These are phyloP conservation scores for Sclerotinia nivalis DNA, from an alignment of 2,329 filamentous ascomycete genomes.

Conservation along the genomic window DNA sequence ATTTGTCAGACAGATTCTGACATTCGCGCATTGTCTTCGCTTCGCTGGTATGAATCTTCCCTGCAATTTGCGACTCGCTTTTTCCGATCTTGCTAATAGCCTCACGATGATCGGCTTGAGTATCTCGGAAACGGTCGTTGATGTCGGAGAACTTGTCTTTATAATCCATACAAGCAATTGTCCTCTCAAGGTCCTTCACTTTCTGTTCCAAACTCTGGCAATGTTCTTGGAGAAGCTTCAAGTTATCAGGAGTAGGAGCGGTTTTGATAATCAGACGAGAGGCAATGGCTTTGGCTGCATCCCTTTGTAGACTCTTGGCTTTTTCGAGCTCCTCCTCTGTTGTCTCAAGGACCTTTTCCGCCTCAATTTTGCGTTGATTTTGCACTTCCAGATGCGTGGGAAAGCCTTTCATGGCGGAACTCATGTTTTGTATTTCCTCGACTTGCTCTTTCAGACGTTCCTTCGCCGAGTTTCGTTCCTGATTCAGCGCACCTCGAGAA, in stretches of 20 bases:
- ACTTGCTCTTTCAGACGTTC: not conserved
- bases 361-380: not conserved
- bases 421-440: not conserved
- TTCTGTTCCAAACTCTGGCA: not conserved
- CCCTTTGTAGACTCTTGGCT: not conserved
- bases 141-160: not conserved
- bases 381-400: not conserved
- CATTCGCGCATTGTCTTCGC: not conserved
- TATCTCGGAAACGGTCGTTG: not conserved
- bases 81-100: not conserved
- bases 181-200: not conserved
- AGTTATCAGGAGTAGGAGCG: not conserved
- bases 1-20: not conserved
- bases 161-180: not conserved
- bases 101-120: not conserved
- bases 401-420: not conserved
- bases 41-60: not conserved
- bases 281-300: not conserved
- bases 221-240: not conserved
- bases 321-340: slow-evolving; percentile 2
- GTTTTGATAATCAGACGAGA: not conserved
- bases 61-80: not conserved
- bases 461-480: not conserved
- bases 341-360: not conserved
- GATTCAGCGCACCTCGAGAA: not conserved